phyloP scores from a whole-genome alignment of 768 basidiomycete species.

The Trametes cingulata region DNA sequence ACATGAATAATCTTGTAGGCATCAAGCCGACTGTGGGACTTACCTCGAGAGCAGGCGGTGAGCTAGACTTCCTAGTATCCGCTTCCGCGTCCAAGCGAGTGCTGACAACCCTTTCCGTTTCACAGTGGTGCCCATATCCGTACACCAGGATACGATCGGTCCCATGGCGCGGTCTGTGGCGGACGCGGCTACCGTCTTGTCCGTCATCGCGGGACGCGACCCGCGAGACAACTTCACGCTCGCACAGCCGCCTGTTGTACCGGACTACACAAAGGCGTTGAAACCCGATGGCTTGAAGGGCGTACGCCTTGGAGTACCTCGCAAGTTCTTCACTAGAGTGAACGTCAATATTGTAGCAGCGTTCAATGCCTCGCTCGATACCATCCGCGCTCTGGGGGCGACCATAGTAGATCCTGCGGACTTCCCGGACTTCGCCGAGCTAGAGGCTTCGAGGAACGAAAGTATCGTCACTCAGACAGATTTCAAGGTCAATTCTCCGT shows the following conservation, averaged over 20 bases:
- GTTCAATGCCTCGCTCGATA: slow-evolving; percentile 41
- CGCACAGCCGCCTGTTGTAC: slow-evolving; percentile 48
- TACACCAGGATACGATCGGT: slow-evolving; percentile 38
- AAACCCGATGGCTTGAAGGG: slow-evolving; percentile 46
- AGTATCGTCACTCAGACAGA: slow-evolving; percentile 54
- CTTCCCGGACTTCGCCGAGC: slow-evolving; percentile 53
- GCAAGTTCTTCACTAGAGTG: slow-evolving; percentile 33
- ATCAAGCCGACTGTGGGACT: slow-evolving; percentile 40
- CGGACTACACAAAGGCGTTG: slow-evolving; percentile 56
- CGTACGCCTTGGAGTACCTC: slow-evolving; percentile 45
- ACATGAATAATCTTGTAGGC: slow-evolving; percentile 41
- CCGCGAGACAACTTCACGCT: slow-evolving; percentile 41
- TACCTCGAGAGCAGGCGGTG: slow-evolving; percentile 37
- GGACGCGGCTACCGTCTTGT: slow-evolving; percentile 36
- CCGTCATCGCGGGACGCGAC: slow-evolving; percentile 43
- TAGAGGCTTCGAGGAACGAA: slow-evolving; percentile 48
- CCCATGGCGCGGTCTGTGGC: slow-evolving; percentile 36
- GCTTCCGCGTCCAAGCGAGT: too few species aligned
- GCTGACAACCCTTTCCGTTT: slow-evolving; percentile 41
- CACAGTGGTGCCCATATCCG: slow-evolving; percentile 43
- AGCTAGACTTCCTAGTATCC: background rate
- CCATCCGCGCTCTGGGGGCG: slow-evolving; percentile 41
- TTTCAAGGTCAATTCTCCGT: slow-evolving; percentile 48
- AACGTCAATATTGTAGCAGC: slow-evolving; percentile 32
- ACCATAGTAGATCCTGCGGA: slow-evolving; percentile 62